Evolutionary conservation across 345 rosid genomes (phyloP), one percentile per base, ranked within the genome.

Genomic region (Hibiscus trionum): DNA sequence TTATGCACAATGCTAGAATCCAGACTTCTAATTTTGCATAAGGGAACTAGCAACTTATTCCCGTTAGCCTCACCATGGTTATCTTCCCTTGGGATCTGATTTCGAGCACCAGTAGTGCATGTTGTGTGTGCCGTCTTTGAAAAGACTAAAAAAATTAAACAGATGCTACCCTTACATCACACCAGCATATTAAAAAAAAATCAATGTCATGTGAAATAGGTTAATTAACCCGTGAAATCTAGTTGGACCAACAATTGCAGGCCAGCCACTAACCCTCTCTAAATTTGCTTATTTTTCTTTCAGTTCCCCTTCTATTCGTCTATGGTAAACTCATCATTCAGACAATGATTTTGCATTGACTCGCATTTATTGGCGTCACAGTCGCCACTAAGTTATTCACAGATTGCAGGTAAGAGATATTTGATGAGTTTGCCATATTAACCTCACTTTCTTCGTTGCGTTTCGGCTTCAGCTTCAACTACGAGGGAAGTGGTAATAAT

Each of bases 341-440:
- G 60, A 29, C 60, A 68, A 68, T 68, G 46, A 50, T 68, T 29
- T 68, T 5, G 59, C 44, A 50, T 68, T 68, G 44, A n/a, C 59
- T 21, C 15, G 8, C 35, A 66, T 66, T 46, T 47, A 3, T 11
- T 26, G 39, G 2, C n/a, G 3, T 63, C 47, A 17, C 14, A 17
- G 7, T 37, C 49, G 15, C 14, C 33, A 17, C 44, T 15, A 58
- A 58, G 3, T 11, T 44, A 42, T 42, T 42, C 53, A 44, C 69
- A 44, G 5, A 12, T 56, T 56, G 21, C 29, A 56, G 60, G 60
- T 15, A 21, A 42, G 69, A 42, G 21, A 55, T 39, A 39, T 39
- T 42, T 52, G n/a, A 16, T 52, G 5, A 21, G 10, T 19, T 11
- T 15, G 50, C 50, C 50, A 46, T 1, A 7, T 42, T 42, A 42